Evolutionary conservation across 2,329 filamentous ascomycete genomes (phyloP), one percentile per base, ranked within the genome.

Genomic region (Fusarium nisikadoi): DNA sequence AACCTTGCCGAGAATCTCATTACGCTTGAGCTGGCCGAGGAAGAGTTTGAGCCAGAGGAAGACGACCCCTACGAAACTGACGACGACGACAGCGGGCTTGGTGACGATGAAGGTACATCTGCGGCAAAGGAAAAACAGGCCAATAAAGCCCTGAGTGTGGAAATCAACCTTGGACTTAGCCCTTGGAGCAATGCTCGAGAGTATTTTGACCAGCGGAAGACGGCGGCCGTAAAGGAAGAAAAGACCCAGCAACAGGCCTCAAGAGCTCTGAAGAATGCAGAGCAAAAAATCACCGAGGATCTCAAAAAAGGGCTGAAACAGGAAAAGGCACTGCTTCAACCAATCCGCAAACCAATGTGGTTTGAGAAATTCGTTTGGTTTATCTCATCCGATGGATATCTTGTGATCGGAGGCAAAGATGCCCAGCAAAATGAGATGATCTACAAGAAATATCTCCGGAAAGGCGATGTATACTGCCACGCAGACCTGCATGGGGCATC

Each of bases 311-410:
- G 91, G 0, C 82, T 98, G 62, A 97, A 97, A 83, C 92, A 96
- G 78, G 96, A 98, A 82, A 98, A 97, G 80, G 92, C 94, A 25
- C 85, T 97, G 4, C 84, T 98, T 14, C 91, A 95, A 49, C 94
- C 93, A 1, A 92, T 97, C 13, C 89, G 96, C 62, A 92, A 91
- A 77, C 92, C 91, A 73, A 89, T 95, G 76, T 99, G 96, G 96
- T 99, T 98, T 75, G 96, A 99, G 78, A 99, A 99, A 81, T 99
- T 97, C 77, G 86, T 91, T 33, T 98, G 94, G 88, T 99, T 99
- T 83, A 89, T 98, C 75, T 98, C 95, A 2, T 97, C 94, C 0
- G 96, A 99, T 78, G 95, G 95, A 8, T 98, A 98, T 79, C 87
- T 99, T 10, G 93, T 98, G 2, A 87, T 99, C 20, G 95, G 91